Percentiles rank a stretch among this genome's conserved stretches.
These are phyloP conservation scores for Tremella mesenterica DNA, from an alignment of 768 basidiomycete genomes.

Conservation along the genomic window DNA sequence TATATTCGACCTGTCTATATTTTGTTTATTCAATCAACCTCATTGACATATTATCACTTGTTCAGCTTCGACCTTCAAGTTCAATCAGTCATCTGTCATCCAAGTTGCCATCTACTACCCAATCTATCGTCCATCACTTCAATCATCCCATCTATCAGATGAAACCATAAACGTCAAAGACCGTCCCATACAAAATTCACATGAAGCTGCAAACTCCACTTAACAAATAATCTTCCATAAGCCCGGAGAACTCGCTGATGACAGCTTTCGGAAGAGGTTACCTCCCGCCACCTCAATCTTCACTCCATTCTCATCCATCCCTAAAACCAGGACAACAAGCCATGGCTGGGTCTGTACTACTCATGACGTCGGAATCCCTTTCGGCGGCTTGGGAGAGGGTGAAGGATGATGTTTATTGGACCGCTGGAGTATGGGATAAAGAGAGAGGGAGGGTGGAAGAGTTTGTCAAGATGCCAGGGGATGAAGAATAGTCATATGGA, in stretches of 20 bases:
- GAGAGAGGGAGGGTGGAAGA: slow-evolving; percentile 29
- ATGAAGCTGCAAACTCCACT: too few relatives aligned
- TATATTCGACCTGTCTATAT: too few relatives aligned
- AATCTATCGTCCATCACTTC: too few relatives aligned
- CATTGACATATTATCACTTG: too few relatives aligned
- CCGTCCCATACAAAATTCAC: neutral
- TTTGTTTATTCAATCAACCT: too few relatives aligned
- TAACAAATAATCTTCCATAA: too few relatives aligned
- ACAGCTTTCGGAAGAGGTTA: slow-evolving; percentile 21
- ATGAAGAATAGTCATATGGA: too few relatives aligned
- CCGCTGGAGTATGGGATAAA: slow-evolving; percentile 37
- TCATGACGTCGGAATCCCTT: slow-evolving; percentile 18
- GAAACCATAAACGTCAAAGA: neutral
- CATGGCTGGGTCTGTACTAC: slow-evolving; percentile 30
- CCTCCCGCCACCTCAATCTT: slow-evolving; percentile 13
- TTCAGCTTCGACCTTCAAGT: too few relatives aligned
- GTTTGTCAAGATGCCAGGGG: slow-evolving; percentile 14
- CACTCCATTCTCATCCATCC: slow-evolving; percentile 1
- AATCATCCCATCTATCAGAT: neutral
- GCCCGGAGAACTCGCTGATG: too few relatives aligned
- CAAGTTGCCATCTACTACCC: too few relatives aligned
- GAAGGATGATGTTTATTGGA: slow-evolving; percentile 39
- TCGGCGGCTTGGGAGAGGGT: slow-evolving; percentile 30
- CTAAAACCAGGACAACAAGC: slow-evolving; percentile 6
- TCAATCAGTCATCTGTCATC: too few relatives aligned